Evolutionary conservation across 2,329 filamentous ascomycete genomes (phyloP), one percentile per base, ranked within the genome.

Genomic region (Penicillium sp.): DNA sequence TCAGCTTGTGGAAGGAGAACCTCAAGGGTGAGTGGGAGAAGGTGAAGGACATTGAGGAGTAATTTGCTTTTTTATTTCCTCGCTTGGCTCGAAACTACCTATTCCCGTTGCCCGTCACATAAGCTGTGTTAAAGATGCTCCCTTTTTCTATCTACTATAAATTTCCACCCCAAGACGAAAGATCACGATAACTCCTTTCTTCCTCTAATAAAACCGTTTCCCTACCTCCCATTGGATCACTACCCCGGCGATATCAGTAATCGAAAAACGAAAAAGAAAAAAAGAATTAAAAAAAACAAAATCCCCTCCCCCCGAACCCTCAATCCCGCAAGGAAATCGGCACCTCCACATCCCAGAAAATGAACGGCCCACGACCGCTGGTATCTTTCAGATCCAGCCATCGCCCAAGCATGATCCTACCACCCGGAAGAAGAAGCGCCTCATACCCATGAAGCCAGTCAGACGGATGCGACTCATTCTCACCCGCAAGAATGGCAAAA

Each of bases 1-100:
- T 99, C 52, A 95, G 89, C 50, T 77, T 99, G 74, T 99, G 93
- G 93, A 99, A 97, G 83, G 94, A 99, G 83, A 96, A 96, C 73
- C 80, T 99, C 66, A 90, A 89, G 72, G 94, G 94, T 51, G 91
- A 96, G 71, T 99, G 94, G 94, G 92, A 97, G 77, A 91, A 90
- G 68, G 91, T 97, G 63, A 97, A 96, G 84, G 92, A 91, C 55
- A 92, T 99, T 72, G 93, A 96, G 74, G 91, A 96, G 78, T 96
- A 67, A 59, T 54, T 54, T 43, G 21, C 29, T 50, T 53, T 54
- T 54, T 28, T 43, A 21, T 36, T 50, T 53, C 34, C 54, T 55
- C 54, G 16, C 28, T 50, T 57, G 47, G 46, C 49, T 46, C 36
- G 26, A 58, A 58, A 44, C 46, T 53, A 53, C 48, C 46, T 59